Conservation (phyloP, 2,329 filamentous ascomycete genomes). For the Colletotrichum sp. region DNA sequence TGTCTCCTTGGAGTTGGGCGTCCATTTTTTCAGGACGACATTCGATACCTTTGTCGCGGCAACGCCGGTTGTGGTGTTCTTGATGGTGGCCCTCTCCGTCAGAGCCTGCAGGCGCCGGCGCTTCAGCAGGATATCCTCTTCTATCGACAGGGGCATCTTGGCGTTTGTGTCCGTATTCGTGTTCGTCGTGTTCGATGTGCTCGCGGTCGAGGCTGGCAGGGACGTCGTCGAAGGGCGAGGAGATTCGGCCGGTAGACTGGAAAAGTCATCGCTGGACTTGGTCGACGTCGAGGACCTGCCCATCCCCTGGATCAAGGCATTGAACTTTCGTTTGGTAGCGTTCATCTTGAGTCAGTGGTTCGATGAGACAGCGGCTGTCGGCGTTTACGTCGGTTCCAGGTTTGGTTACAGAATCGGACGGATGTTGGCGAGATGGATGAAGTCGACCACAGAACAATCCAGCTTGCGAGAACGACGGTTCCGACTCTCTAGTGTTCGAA, state of each 20-base stretch:
- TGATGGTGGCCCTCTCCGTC: conserved; percentile 21
- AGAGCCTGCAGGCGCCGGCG: conserved; percentile 50
- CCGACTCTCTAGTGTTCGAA: not conserved
- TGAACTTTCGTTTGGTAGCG: conserved; percentile 84
- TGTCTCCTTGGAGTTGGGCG: conserved; percentile 28
- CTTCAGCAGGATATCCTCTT: conserved; percentile 54
- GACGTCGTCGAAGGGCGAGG: conserved; percentile 23
- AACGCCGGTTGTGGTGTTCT: conserved; percentile 5
- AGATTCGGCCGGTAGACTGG: conserved; percentile 14
- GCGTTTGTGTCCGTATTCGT: not conserved
- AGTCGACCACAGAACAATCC: not conserved
- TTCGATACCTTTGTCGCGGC: conserved; percentile 42
- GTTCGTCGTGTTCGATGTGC: not conserved
- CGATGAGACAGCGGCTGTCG: not conserved
- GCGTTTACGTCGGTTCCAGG: not conserved
- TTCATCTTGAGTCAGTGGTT: conserved; percentile 57
- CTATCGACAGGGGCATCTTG: conserved; percentile 26
- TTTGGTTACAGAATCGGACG: not conserved
- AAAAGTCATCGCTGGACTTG: conserved; percentile 20
- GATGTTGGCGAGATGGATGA: not conserved
- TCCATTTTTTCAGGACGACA: conserved; percentile 47
- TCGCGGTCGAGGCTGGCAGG: conserved; percentile 1
- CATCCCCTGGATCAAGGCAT: conserved; percentile 73
- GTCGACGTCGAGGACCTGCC: conserved; percentile 37
- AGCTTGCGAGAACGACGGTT: not conserved